Evolutionary conservation across 805 yeast genomes (phyloP).

Genomic region (Starmerella tilneyi): DNA sequence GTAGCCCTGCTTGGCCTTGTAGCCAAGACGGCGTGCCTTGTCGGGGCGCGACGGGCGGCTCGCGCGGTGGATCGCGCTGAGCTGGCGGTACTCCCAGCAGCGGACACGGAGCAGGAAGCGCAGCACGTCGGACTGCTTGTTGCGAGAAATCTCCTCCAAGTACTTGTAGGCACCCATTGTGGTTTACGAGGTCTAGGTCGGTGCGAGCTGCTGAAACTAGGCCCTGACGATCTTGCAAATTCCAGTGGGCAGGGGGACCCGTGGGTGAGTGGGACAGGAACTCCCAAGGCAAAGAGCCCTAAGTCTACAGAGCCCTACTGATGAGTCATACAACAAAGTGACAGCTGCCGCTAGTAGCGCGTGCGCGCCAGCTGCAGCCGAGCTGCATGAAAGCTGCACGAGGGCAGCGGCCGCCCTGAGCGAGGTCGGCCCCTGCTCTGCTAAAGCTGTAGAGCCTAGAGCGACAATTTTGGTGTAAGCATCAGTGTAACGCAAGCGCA

Average conservation of each 20-base stretch:
- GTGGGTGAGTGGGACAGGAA: background rate
- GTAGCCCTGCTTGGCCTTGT: slow-evolving; percentile 99
- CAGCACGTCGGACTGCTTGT: slow-evolving; percentile 99
- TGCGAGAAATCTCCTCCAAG: slow-evolving; percentile 97
- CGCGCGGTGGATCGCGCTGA: slow-evolving; percentile 97
- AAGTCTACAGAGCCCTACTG: slow-evolving; percentile 1
- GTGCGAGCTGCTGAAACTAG: slow-evolving; percentile 2
- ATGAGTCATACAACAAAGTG: background rate
- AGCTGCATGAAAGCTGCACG: too few species aligned
- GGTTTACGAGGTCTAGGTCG: background rate
- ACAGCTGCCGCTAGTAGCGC: background rate
- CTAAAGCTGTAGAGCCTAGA: too few species aligned
- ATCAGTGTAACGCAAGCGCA: too few species aligned
- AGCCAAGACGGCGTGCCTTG: slow-evolving; percentile 99
- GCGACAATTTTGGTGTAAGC: too few species aligned
- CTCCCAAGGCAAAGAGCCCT: slow-evolving; percentile 3
- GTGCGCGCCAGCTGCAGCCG: too few species aligned
- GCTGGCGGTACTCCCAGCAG: slow-evolving; percentile 99
- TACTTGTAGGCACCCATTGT: slow-evolving; percentile 98
- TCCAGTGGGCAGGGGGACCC: background rate
- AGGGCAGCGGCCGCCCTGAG: too few species aligned
- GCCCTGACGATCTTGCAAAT: slow-evolving; percentile 1
- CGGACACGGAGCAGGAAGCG: slow-evolving; percentile 98
- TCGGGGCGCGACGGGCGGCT: slow-evolving; percentile 98
- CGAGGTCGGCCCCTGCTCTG: too few species aligned